These are phyloP conservation scores for Coniferiporia sulphurascens DNA, from an alignment of 1,284 basidiomycete genomes.

Conservation along the genomic window DNA sequence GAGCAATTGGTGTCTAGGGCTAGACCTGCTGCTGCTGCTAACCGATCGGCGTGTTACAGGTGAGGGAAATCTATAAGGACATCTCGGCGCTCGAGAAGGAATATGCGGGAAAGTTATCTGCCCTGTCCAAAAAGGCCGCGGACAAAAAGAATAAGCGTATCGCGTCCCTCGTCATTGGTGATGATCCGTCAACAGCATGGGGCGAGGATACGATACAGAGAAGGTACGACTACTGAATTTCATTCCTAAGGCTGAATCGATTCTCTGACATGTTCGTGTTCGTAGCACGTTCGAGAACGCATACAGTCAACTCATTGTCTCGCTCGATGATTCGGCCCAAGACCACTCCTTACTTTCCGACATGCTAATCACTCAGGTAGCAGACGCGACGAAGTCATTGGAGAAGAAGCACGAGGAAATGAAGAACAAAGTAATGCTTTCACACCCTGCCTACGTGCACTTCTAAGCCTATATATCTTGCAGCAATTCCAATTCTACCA, in stretches of 20 bases:
- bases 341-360: constrained; percentile 69
- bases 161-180: constrained; percentile 52
- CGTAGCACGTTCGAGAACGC: constrained; percentile 63
- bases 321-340: constrained; percentile 55
- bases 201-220: constrained; percentile 46
- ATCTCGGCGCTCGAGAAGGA: constrained; percentile 67
- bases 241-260: background rate
- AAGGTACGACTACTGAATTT: constrained; percentile 40
- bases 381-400: constrained; percentile 56
- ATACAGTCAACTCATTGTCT: constrained; percentile 60
- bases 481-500: constrained; percentile 68
- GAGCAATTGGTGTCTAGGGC: constrained; percentile 24
- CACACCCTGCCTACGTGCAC: background rate
- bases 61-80: constrained; percentile 66
- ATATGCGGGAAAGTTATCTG: constrained; percentile 65
- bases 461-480: constrained; percentile 6
- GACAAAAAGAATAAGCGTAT: constrained; percentile 66
- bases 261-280: background rate
- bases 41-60: constrained; percentile 33
- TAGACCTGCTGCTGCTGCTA: background rate
- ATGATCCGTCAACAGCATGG: constrained; percentile 61
- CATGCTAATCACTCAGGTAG: constrained; percentile 50
- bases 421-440: constrained; percentile 53
- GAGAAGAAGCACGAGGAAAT: constrained; percentile 61
- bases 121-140: constrained; percentile 56